phyloP scores from a whole-genome alignment of 108 stramenopile genomes.

The Nannochloropsis oceanica region DNA sequence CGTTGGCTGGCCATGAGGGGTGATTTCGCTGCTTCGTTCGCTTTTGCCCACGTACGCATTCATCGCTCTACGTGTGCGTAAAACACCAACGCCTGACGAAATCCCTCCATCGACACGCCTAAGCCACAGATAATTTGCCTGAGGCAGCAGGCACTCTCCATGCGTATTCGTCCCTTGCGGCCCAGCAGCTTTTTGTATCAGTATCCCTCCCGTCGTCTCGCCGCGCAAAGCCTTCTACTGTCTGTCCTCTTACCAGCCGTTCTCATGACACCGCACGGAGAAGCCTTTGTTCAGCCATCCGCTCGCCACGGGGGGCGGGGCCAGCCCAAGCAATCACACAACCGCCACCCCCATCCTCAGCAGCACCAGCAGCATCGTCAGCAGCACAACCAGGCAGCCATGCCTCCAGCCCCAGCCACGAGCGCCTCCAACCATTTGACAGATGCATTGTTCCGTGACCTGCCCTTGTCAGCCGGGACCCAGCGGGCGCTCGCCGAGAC shows the following conservation, averaged over 20 bases:
- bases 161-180: neutral
- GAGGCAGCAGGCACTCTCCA: neutral
- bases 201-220: neutral
- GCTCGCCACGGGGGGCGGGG: neutral
- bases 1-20: too few relatives aligned
- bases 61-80: too few relatives aligned
- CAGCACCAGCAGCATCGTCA: neutral
- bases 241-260: neutral
- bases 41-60: too few relatives aligned
- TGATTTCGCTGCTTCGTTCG: too few relatives aligned
- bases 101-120: too few relatives aligned
- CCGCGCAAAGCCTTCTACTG: neutral
- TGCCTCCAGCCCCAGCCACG: neutral
- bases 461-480: slow-evolving; percentile 3
- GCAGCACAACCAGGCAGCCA: neutral
- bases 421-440: slow-evolving; percentile 15
- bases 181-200: neutral
- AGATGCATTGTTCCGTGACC: neutral
- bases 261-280: neutral
- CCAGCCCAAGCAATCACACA: neutral
- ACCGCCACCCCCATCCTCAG: neutral
- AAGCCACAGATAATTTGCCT: too few relatives aligned
- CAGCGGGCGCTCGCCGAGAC: slow-evolving; percentile 47
- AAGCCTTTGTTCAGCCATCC: neutral
- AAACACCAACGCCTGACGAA: too few relatives aligned